A percentile compares a stretch with the other conserved stretches of the same genome.
Evolutionary conservation across 192 early-diverging fungal genomes (phyloP).

Genomic region (Coemansia sp.): DNA sequence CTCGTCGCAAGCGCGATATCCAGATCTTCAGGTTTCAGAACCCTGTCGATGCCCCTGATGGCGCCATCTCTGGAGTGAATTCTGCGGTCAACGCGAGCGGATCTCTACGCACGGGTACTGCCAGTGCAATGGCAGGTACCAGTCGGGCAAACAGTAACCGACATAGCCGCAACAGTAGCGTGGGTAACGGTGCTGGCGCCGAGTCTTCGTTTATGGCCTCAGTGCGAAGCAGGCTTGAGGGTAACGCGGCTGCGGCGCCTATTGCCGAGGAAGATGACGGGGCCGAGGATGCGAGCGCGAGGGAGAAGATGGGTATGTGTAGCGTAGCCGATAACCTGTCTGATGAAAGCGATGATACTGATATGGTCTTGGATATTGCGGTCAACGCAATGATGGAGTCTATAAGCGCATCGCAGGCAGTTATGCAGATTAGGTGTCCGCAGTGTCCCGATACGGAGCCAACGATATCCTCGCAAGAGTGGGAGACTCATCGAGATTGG

Average conservation of each 20-base stretch:
- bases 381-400: constrained; percentile 55
- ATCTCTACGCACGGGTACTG: not conserved
- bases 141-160: constrained; percentile 12
- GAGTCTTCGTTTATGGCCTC: constrained; percentile 27
- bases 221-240: constrained; percentile 21
- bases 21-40: constrained; percentile 51
- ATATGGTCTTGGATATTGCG: constrained; percentile 40
- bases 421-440: constrained; percentile 51
- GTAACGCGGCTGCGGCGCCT: not conserved
- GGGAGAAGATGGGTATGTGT: not conserved
- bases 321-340: constrained; percentile 3
- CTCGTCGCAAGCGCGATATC: constrained; percentile 54
- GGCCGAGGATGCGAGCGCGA: not conserved
- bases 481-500: constrained; percentile 56
- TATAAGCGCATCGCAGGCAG: constrained; percentile 41
- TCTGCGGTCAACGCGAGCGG: not conserved
- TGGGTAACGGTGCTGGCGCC: not conserved
- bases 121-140: not conserved
- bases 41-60: constrained; percentile 39
- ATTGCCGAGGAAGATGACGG: constrained; percentile 16
- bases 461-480: constrained; percentile 35
- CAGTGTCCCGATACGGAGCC: constrained; percentile 32
- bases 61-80: constrained; percentile 22
- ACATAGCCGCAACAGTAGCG: constrained; percentile 16
- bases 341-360: constrained; percentile 22